Conservation (phyloP, 1,284 basidiomycete species). For the Anthracocystis setariae region DNA sequence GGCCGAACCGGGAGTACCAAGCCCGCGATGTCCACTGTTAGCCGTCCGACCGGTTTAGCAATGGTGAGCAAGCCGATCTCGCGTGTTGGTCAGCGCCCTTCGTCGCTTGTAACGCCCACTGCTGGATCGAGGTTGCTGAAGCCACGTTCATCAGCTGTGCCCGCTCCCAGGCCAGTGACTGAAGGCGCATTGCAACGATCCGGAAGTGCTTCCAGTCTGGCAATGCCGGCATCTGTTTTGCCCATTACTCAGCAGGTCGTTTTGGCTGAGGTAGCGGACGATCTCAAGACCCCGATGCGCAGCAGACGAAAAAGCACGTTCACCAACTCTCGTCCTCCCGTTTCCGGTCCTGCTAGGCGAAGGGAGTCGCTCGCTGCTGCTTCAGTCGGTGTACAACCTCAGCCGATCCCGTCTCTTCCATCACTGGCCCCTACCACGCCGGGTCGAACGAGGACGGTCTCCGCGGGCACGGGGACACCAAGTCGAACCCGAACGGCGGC, state of each 20-base stretch:
- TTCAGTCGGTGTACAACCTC: slow-evolving; percentile 17
- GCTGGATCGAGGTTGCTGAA: slow-evolving; percentile 22
- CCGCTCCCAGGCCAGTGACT: slow-evolving; percentile 2
- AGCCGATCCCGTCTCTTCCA: slow-evolving; percentile 25
- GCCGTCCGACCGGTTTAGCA: slow-evolving; percentile 7
- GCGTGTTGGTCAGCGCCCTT: slow-evolving; percentile 12
- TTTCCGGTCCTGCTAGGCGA: slow-evolving; percentile 29
- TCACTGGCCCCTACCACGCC: slow-evolving; percentile 24
- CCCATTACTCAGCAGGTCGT: not conserved
- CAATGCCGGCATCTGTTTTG: not conserved
- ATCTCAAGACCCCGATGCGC: slow-evolving; percentile 35
- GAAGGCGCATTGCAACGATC: slow-evolving; percentile 12
- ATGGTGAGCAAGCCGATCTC: slow-evolving; percentile 14
- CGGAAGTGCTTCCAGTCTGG: slow-evolving; percentile 21
- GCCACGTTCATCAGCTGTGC: slow-evolving; percentile 14
- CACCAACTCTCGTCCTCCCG: slow-evolving; percentile 38
- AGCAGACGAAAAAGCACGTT: slow-evolving; percentile 41
- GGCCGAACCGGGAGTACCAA: slow-evolving; percentile 6
- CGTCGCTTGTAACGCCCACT: slow-evolving; percentile 26
- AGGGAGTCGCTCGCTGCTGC: slow-evolving; percentile 31
- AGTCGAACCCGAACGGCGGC: not conserved
- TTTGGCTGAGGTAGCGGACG: not conserved
- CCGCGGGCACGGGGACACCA: not conserved
- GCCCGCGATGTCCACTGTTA: slow-evolving; percentile 13
- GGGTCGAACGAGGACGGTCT: slow-evolving; percentile 10